Base-by-base conservation (phyloP, 352 stramenopile species). In the Stramenopiles sp. region DNA sequence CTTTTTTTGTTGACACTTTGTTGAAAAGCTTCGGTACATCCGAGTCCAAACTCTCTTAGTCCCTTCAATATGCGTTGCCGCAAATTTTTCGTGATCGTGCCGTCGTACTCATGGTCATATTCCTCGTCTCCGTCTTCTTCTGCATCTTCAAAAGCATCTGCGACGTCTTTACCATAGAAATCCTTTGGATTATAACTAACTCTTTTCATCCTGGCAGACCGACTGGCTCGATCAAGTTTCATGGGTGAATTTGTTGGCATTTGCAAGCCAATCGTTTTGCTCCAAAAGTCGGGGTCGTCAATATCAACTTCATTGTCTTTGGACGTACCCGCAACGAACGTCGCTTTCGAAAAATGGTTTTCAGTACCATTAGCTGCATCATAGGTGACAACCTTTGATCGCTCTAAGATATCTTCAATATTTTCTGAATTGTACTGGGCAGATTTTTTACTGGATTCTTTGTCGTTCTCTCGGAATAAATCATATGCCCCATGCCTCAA, bases 251-350 rank as follows among this genome's bases (percentile, higher is more conserved):
- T 90, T 7, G 87, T 85, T 7, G 90, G 86, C 14, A 84, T 88
- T 78, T 95, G 90, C 7, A 96, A 83, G 0, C 93, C 93, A 32
- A 96, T 89, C 0, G 98, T 95, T 85, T 99, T 99, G 82, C 98
- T 97, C 97, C 97, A 99, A 82, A 99, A 99, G 80, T 98, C 88
- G 0, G 97, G 97, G 85, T 99, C 97, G 81, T 98, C 92, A 25
- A 99, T 91, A 84, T 98, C 93, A n/a, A 98, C 90, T 82, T 98
- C 92, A 55, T 97, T 89, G 0, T 95, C 89, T 1, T 91, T 89
- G 80, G 94, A 92, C 0, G 87, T 82, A 0, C 91, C 95, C 44
- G 88, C 93, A 76, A 96, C 91, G 81, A 97, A 97, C 30, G 90
- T 95, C 0, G 93, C 93, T 81, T 95, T 97, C 0, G 91, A 96